phyloP scores from a whole-genome alignment of 257 asterid genomes.

The Ballota nigra region DNA sequence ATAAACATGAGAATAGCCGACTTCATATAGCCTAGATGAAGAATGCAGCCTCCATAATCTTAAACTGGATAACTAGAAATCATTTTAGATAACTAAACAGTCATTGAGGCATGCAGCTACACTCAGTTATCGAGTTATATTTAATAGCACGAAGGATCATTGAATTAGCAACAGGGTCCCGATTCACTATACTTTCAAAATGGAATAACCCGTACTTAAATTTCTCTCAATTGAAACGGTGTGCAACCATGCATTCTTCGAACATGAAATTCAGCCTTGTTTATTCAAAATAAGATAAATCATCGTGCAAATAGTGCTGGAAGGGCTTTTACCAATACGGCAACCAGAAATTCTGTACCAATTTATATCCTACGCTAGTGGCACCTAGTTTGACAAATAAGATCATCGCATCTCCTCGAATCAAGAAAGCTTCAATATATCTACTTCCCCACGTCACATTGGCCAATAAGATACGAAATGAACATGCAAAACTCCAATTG shows the following conservation, averaged over 20 bases:
- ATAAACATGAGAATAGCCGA: not conserved
- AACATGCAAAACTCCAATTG: not conserved
- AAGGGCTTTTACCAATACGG: not conserved
- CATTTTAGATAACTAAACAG: not conserved
- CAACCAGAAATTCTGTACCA: not conserved
- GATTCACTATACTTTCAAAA: not conserved
- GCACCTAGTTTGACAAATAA: conserved; percentile 18
- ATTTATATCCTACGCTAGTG: not conserved
- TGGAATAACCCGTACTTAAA: not conserved
- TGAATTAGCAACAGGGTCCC: not conserved
- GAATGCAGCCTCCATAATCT: conserved; percentile 1
- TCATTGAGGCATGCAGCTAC: not conserved
- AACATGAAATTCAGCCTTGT: not conserved
- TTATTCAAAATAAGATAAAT: not conserved
- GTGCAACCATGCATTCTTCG: not conserved
- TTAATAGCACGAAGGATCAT: not conserved
- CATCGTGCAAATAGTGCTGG: not conserved
- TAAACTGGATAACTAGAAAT: not conserved
- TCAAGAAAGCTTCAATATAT: conserved; percentile 8
- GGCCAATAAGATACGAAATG: conserved; percentile 11
- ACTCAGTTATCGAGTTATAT: not conserved
- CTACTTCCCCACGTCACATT: conserved; percentile 17
- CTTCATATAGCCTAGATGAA: not conserved
- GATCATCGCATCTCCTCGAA: conserved; percentile 1
- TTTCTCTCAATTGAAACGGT: not conserved